phyloP scores from a whole-genome alignment of 768 basidiomycete species.

The Boletus rex-veris region DNA sequence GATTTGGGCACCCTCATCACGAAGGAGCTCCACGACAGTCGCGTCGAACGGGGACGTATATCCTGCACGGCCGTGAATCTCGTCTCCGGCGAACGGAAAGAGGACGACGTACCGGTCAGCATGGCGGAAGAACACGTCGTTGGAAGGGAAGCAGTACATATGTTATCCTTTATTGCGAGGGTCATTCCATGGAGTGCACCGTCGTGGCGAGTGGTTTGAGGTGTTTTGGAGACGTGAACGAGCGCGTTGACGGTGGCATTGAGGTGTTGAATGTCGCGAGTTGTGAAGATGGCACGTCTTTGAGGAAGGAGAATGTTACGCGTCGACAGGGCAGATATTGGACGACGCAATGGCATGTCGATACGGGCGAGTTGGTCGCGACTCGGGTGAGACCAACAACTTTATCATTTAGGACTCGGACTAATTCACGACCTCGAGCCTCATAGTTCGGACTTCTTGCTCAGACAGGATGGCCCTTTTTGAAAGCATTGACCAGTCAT shows the following conservation, averaged over 20 bases:
- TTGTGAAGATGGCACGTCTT: constrained; percentile 9
- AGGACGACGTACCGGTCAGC: constrained; percentile 49
- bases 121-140: constrained; percentile 80
- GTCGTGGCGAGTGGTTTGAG: neutral
- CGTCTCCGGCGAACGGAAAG: neutral
- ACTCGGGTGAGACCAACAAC: no score
- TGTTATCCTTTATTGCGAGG: constrained; percentile 85
- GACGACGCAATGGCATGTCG: neutral
- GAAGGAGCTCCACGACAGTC: constrained; percentile 69
- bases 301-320: neutral
- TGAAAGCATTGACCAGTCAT: no score
- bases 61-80: constrained; percentile 37
- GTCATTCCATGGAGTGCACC: constrained; percentile 40
- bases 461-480: no score
- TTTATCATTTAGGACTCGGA: no score
- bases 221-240: constrained; percentile 29
- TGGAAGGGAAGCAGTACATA: constrained; percentile 61
- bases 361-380: no score
- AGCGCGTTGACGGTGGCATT: constrained; percentile 56
- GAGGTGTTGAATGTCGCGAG: constrained; percentile 2
- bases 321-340: neutral
- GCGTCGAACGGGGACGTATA: constrained; percentile 84
- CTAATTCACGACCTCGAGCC: no score
- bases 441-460: no score
- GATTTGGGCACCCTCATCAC: constrained; percentile 59